phyloP scores from a whole-genome alignment of 2,329 filamentous ascomycete species.

The Neopestalotiopsis sp. region DNA sequence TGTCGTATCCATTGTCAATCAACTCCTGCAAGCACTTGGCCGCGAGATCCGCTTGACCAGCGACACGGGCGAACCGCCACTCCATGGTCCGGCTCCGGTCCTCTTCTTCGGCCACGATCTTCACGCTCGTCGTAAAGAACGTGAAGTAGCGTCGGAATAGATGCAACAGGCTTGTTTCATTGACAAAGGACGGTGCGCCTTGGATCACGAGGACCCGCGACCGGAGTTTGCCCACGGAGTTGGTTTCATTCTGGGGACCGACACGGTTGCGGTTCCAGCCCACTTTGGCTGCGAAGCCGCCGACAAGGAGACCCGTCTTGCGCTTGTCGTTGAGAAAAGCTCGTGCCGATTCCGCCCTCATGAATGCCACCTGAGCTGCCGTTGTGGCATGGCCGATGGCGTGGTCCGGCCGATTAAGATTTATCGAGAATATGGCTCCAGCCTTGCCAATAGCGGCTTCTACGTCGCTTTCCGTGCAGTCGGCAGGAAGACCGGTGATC shows the following conservation, averaged over 20 bases:
- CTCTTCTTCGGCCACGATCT: neutral
- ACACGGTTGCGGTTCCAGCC: constrained; percentile 5
- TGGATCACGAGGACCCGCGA: neutral
- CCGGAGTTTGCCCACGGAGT: neutral
- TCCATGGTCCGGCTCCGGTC: neutral
- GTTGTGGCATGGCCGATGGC: neutral
- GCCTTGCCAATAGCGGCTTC: neutral
- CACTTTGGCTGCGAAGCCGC: neutral
- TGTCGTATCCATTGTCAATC: neutral
- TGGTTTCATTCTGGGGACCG: neutral
- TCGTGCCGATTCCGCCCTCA: neutral
- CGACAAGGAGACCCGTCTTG: neutral
- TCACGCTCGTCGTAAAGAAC: neutral
- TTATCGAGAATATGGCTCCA: neutral
- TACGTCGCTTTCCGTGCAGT: neutral
- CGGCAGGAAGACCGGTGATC: neutral
- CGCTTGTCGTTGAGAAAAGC: neutral
- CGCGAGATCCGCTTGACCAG: neutral
- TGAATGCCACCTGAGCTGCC: constrained; percentile 1
- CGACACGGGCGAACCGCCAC: neutral
- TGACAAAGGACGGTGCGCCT: neutral
- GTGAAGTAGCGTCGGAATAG: neutral
- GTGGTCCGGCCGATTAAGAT: neutral
- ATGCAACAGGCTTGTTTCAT: neutral
- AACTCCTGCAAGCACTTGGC: neutral